Evolutionary conservation across 495 filamentous ascomycete species (phyloP).

Genomic region (Lepidopterella palustris): DNA sequence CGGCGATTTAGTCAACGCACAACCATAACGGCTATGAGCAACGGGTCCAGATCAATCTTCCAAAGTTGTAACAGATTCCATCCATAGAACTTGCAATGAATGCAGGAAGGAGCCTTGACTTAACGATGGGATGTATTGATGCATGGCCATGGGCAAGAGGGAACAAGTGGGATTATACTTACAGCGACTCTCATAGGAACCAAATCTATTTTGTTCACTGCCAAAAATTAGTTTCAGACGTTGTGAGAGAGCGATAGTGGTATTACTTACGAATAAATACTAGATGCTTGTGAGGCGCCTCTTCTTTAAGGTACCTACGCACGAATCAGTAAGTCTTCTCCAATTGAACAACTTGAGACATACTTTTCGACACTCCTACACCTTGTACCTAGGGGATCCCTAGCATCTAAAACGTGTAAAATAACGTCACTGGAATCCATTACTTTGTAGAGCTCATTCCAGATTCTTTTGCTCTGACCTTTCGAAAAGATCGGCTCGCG

Average conservation of each 20-base stretch:
- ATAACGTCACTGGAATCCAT: constrained; percentile 40
- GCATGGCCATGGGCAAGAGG: constrained; percentile 9
- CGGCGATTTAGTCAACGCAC: constrained; percentile 66
- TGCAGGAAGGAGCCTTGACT: constrained; percentile 86
- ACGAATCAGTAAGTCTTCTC: neutral
- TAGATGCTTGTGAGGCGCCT: constrained; percentile 92
- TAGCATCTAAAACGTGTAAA: constrained; percentile 39
- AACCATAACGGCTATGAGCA: constrained; percentile 50
- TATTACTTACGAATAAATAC: constrained; percentile 80
- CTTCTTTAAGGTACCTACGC: constrained; percentile 54
- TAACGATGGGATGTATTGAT: constrained; percentile 53
- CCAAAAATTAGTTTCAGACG: too few species aligned
- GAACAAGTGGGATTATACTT: constrained; percentile 45
- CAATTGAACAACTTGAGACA: too few species aligned
- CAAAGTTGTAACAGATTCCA: constrained; percentile 96
- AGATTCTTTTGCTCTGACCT: constrained; percentile 90
- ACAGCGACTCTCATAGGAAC: constrained; percentile 91
- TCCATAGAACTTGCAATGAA: constrained; percentile 53
- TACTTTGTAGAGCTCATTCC: constrained; percentile 85
- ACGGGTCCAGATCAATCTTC: constrained; percentile 76
- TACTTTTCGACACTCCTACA: constrained; percentile 89
- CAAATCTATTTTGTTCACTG: constrained; percentile 96
- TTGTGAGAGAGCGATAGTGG: too few species aligned
- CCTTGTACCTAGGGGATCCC: constrained; percentile 38
- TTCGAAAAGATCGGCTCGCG: constrained; percentile 89